phyloP scores from a whole-genome alignment of 805 yeast genomes.

The Teunomyces atbi region DNA sequence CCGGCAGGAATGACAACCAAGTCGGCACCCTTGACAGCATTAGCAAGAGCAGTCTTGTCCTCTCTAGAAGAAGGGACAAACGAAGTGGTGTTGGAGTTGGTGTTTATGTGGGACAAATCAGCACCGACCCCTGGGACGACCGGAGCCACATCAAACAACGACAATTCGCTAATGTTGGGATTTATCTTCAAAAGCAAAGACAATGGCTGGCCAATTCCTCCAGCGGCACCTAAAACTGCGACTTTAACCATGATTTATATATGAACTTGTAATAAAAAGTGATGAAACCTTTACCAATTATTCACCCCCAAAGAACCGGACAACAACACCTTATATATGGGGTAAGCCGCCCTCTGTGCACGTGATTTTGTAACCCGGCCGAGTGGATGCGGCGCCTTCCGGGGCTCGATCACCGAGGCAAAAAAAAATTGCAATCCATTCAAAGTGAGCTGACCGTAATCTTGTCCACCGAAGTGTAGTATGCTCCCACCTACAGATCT shows the following conservation, averaged over 20 bases:
- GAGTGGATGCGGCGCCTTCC: constrained; percentile 4
- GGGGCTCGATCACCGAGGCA: background rate
- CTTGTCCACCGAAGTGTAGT: too few relatives aligned
- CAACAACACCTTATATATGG: constrained; percentile 2
- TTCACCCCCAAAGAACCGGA: background rate
- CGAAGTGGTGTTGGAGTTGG: constrained; percentile 59
- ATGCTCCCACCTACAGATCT: too few relatives aligned
- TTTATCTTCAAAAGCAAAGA: constrained; percentile 76
- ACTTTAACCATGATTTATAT: constrained; percentile 54
- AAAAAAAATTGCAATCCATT: too few relatives aligned
- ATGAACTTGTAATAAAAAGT: background rate
- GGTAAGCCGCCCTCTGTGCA: constrained; percentile 2
- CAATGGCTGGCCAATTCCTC: constrained; percentile 93
- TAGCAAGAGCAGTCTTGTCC: constrained; percentile 45
- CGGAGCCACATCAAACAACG: constrained; percentile 82
- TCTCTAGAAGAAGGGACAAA: constrained; percentile 57
- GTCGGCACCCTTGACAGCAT: constrained; percentile 45
- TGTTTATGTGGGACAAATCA: constrained; percentile 80
- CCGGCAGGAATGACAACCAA: constrained; percentile 76
- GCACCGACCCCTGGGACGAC: constrained; percentile 80
- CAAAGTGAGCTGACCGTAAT: background rate
- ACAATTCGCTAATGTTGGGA: constrained; percentile 59
- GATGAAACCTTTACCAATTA: background rate
- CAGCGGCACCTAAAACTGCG: constrained; percentile 87
- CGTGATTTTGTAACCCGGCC: constrained; percentile 6